These are phyloP conservation scores for Adansonia gregorii DNA, from an alignment of 441 rosid species.

Conservation along the genomic window DNA sequence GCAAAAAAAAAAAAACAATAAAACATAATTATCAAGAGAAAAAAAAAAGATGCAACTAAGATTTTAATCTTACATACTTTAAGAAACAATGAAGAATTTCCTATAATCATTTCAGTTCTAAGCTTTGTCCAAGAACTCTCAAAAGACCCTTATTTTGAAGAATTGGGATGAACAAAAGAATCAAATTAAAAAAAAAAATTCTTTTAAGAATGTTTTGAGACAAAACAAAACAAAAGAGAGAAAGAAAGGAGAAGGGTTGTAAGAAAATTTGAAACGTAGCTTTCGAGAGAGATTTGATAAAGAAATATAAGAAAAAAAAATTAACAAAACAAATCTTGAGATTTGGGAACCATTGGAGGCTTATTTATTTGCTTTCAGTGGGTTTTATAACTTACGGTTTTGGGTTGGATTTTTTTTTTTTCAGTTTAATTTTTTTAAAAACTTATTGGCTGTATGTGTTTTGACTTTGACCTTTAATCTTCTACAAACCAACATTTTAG, in stretches of 20 bases:
- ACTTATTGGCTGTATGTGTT: slow-evolving; percentile 30
- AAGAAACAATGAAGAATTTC: slow-evolving; percentile 23
- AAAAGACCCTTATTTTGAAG: slow-evolving; percentile 30
- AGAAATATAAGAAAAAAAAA: slow-evolving; percentile 13
- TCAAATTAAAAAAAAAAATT: slow-evolving; percentile 10
- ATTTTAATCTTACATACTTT: slow-evolving; percentile 33
- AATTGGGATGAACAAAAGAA: slow-evolving; percentile 19
- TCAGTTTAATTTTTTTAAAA: slow-evolving; percentile 23
- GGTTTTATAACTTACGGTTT: too few relatives aligned
- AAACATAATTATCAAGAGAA: not conserved
- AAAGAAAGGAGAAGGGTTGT: slow-evolving; percentile 9
- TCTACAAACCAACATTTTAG: slow-evolving; percentile 49
- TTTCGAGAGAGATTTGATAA: slow-evolving; percentile 30
- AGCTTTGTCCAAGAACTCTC: slow-evolving; percentile 16
- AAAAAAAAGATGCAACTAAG: not conserved
- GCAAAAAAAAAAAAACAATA: not conserved
- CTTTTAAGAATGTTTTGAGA: slow-evolving; percentile 18
- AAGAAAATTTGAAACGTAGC: slow-evolving; percentile 32
- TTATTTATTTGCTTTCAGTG: not conserved
- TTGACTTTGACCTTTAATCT: slow-evolving; percentile 47
- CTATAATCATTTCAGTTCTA: slow-evolving; percentile 43
- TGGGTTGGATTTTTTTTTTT: not conserved
- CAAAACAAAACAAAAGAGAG: slow-evolving; percentile 16
- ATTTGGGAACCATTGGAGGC: slow-evolving; percentile 9
- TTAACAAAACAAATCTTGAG: slow-evolving; percentile 33